phyloP scores from a whole-genome alignment of 202 grass and related monocot genomes.

The Brachypodium distachyon region DNA sequence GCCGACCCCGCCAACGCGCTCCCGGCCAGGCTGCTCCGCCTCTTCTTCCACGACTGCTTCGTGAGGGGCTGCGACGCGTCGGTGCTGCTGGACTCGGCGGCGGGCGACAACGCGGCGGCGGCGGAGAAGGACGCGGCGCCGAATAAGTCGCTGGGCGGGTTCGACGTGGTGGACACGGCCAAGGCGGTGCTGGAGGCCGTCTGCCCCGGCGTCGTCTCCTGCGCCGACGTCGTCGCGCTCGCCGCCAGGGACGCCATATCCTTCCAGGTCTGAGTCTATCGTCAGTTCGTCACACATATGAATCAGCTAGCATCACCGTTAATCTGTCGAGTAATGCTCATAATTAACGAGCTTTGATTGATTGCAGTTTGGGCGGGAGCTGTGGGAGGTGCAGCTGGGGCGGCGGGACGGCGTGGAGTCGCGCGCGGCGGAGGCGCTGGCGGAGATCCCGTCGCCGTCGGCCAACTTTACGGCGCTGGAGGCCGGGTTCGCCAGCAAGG shows the following conservation, averaged over 20 bases:
- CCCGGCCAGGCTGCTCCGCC: constrained; percentile 49
- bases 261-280: not conserved
- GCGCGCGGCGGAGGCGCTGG: constrained; percentile 32
- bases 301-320: no score
- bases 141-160: constrained; percentile 49
- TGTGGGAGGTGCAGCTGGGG: constrained; percentile 65
- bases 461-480: constrained; percentile 33
- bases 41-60: constrained; percentile 88
- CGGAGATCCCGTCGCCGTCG: constrained; percentile 25
- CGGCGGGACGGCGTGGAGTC: constrained; percentile 54
- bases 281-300: no score
- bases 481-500: constrained; percentile 22
- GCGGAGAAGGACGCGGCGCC: constrained; percentile 71
- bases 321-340: no score
- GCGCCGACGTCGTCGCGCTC: constrained; percentile 72
- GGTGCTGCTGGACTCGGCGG: constrained; percentile 47
- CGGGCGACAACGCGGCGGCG: constrained; percentile 20
- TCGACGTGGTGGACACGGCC: constrained; percentile 50
- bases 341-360: no score
- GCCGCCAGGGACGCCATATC: constrained; percentile 45
- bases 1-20: constrained; percentile 30
- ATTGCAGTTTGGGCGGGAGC: constrained; percentile 24
- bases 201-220: constrained; percentile 79
- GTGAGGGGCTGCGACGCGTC: constrained; percentile 80
- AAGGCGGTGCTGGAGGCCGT: constrained; percentile 63